Evolutionary conservation across 257 asterid genomes (phyloP), one percentile per base, ranked within the genome.

Genomic region (Nicotiana obtusifolia): DNA sequence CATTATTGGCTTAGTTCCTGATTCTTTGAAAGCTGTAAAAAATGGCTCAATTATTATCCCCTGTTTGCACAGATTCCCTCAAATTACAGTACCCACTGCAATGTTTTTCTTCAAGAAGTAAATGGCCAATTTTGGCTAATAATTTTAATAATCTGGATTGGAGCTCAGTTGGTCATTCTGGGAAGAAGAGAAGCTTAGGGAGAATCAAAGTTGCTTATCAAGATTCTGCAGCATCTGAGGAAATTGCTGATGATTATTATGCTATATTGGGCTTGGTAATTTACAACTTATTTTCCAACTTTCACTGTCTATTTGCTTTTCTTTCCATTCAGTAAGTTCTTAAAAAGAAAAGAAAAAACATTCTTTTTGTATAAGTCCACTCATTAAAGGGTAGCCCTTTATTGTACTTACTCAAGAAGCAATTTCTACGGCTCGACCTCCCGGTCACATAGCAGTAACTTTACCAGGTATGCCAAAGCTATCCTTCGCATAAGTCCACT

Each of bases 181-280:
- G 88, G 9, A 87, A 84, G 67, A 86, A 92, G 82, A 90, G 75
- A 86, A 85, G 86, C 4, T 31, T 76, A 41, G 90, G 91, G 81
- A 89, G 94, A 78, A 81, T 88, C 22, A 93, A 89, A 89, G 94
- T 85, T 82, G 88, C 97, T 31, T 86, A 89, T 82, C 90, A 83
- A 82, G 93, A 88, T 4, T 86, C 97, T 69, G 87, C 92, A 5
- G 65, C 95, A 1, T 37, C 76, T 24, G 89, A 86, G 82, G 97
- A 89, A 64, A 56, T 85, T 86, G 93, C 97, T 1, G 98, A 94
- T 85, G 98, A 94, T 90, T 94, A 90, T 85, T 94, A 94, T 90
- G 89, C 91, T 77, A 92, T 94, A 20, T 83, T 93, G 84, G 98
- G 98, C 30, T 91, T 94, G 94, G 98, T 94, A 93, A 88, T 84